Conservation (phyloP, 1,139 yeast species). For the Yamadazyma friedrichii region DNA sequence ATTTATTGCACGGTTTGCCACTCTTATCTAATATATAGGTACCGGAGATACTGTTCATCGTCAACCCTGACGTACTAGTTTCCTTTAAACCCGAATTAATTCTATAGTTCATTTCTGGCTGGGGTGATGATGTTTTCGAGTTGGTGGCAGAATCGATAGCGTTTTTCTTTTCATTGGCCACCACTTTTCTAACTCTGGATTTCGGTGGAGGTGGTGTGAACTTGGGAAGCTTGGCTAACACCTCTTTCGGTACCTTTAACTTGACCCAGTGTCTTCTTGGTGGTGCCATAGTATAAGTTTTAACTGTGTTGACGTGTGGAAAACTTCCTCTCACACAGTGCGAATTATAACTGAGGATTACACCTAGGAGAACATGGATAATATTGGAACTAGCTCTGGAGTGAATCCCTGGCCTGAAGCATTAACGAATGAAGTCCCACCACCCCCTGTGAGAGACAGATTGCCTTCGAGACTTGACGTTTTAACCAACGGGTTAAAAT, state of each 20-base stretch:
- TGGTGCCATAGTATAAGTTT: constrained; percentile 26
- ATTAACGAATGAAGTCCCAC: constrained; percentile 9
- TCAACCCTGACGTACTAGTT: constrained; percentile 42
- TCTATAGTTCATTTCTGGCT: constrained; percentile 21
- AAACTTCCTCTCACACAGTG: no score
- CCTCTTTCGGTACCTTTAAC: constrained; percentile 28
- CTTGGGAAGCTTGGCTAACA: constrained; percentile 35
- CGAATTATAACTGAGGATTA: not conserved
- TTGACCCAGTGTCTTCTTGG: constrained; percentile 36
- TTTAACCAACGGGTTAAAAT: constrained; percentile 37
- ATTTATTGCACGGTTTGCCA: constrained; percentile 49
- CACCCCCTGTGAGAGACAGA: constrained; percentile 13
- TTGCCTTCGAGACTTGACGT: constrained; percentile 35
- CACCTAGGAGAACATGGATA: no score
- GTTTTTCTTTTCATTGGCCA: constrained; percentile 27
- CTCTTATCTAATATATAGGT: constrained; percentile 42
- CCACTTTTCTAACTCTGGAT: constrained; percentile 29
- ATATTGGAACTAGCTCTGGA: constrained; percentile 4
- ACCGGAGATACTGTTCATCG: constrained; percentile 35
- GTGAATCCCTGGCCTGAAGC: constrained; percentile 1
- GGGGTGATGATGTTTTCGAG: constrained; percentile 17
- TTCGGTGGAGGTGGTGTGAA: constrained; percentile 32
- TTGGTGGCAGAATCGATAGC: constrained; percentile 9
- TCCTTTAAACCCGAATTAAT: constrained; percentile 45
- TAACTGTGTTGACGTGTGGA: not conserved